Conservation (phyloP, 2,329 filamentous ascomycete genomes). For the Pseudogymnoascus sp. region DNA sequence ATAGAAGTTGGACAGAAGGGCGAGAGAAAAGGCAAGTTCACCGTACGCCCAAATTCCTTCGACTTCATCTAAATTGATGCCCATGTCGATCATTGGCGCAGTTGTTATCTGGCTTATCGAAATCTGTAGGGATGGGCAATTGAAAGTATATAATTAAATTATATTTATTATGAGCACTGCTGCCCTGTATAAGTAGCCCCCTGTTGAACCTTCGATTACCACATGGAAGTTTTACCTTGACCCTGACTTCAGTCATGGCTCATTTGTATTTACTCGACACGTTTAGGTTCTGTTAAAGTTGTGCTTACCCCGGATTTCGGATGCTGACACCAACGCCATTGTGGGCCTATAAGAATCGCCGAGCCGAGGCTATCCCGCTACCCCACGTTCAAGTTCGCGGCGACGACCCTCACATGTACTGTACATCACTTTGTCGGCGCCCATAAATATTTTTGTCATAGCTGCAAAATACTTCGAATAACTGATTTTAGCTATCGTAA, state of each 20-base stretch:
- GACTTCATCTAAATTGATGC: too few species aligned
- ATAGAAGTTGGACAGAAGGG: background rate
- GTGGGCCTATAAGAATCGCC: conserved; percentile 7
- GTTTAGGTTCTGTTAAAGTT: background rate
- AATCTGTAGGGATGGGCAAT: background rate
- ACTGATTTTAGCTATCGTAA: background rate
- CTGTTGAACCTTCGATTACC: background rate
- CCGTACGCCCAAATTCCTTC: too few species aligned
- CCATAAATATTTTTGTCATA: background rate
- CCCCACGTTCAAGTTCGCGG: background rate
- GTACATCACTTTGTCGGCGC: background rate
- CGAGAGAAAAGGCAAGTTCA: background rate
- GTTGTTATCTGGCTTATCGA: background rate
- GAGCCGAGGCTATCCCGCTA: conserved; percentile 2
- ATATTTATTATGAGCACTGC: background rate
- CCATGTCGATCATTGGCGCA: background rate
- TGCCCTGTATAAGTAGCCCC: background rate
- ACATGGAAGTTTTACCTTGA: background rate
- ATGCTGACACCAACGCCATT: background rate
- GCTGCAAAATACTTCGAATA: background rate
- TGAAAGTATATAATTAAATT: background rate
- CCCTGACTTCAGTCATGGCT: background rate
- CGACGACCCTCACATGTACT: background rate
- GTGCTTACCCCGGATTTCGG: background rate
- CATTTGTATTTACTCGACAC: background rate